Evolutionary conservation across 495 filamentous ascomycete species (phyloP), one percentile per base, ranked within the genome.

Genomic region (Emericellopsis terricola): DNA sequence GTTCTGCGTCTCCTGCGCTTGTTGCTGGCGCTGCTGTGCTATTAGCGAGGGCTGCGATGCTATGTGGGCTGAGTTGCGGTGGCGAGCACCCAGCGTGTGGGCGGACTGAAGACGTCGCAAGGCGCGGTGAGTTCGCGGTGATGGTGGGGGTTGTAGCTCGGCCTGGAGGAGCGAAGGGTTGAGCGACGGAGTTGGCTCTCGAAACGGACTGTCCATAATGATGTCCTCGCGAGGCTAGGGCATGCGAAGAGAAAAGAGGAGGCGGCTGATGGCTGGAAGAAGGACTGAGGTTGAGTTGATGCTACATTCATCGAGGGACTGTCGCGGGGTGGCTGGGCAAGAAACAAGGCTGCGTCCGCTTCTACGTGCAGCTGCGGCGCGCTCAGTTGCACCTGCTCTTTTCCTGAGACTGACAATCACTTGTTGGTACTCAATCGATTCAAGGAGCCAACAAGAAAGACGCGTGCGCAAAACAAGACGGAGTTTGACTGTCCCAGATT

Each of bases 71-170:
- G 2, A 36, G 42, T 11, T 15, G 17, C 36, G n/a, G 30, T 45
- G 43, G 38, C 51, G 51, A 34, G 58, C 55, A 15, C 66, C 67
- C 23, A 72, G 53, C 36, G 57, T 62, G 40, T 71, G 67, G 15
- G 68, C 67, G 8, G 67, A 71, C 41, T 70, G 64, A 11, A 72
- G 59, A 40, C 65, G 62, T 38, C 68, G 57, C 31, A 72, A 54
- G 3, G 55, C 53, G 31, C 65, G 56, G 33, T 65, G 64, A 4
- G 57, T 56, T 21, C 56, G 46, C 38, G 60, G 60, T n/a, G 53
- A 57, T 3, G 56, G 55, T 29, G 60, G 56, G 6, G 50, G 34
- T 28, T 56, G 45, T 9, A 54, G 38, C 15, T 48, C 43, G 26
- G 45, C 18, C 4, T 5, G 21, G 7, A 26, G 33, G 15, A 28